Percentiles rank a stretch among this genome's conserved stretches.
These are phyloP conservation scores for Alternaria sp. DNA, from an alignment of 2,329 filamentous ascomycete genomes.

Conservation along the genomic window DNA sequence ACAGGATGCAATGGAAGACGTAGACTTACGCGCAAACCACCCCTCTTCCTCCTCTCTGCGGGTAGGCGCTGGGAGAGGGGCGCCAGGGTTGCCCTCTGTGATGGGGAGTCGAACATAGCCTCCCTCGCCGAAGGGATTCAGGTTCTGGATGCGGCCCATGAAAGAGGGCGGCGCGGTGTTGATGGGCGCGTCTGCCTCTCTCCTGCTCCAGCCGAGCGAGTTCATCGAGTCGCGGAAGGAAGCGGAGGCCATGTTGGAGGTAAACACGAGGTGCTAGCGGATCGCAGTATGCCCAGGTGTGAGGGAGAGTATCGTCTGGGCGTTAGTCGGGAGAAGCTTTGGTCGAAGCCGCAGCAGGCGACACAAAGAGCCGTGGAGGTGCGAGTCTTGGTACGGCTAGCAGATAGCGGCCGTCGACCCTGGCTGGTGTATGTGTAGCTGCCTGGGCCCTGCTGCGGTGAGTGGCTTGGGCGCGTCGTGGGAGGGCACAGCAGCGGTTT, in stretches of 20 bases:
- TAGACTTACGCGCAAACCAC: constrained; percentile 87
- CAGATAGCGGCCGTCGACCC: constrained; percentile 24
- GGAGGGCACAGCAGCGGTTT: constrained; percentile 10
- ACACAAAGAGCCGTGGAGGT: constrained; percentile 31
- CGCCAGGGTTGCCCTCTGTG: constrained; percentile 74
- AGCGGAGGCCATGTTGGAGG: constrained; percentile 73
- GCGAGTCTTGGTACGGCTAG: constrained; percentile 24
- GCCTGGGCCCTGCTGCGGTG: constrained; percentile 11
- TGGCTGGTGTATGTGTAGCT: constrained; percentile 5
- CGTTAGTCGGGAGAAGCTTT: constrained; percentile 26
- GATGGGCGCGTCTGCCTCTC: constrained; percentile 76
- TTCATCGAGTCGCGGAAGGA: constrained; percentile 95
- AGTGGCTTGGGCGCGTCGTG: constrained; percentile 20
- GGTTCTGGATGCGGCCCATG: constrained; percentile 78
- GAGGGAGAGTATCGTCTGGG: too few species aligned
- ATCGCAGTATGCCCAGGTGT: neutral
- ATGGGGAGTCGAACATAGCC: constrained; percentile 93
- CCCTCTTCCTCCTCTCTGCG: constrained; percentile 93
- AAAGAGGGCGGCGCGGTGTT: constrained; percentile 77
- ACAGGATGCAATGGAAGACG: constrained; percentile 44
- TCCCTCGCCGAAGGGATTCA: constrained; percentile 85
- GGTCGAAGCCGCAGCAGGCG: constrained; percentile 46
- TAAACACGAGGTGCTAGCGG: constrained; percentile 28
- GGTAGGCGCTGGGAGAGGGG: constrained; percentile 82
- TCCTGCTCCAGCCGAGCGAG: constrained; percentile 91